These are phyloP conservation scores for Exophiala alcalophila DNA, from an alignment of 2,329 filamentous ascomycete genomes.

Conservation along the genomic window DNA sequence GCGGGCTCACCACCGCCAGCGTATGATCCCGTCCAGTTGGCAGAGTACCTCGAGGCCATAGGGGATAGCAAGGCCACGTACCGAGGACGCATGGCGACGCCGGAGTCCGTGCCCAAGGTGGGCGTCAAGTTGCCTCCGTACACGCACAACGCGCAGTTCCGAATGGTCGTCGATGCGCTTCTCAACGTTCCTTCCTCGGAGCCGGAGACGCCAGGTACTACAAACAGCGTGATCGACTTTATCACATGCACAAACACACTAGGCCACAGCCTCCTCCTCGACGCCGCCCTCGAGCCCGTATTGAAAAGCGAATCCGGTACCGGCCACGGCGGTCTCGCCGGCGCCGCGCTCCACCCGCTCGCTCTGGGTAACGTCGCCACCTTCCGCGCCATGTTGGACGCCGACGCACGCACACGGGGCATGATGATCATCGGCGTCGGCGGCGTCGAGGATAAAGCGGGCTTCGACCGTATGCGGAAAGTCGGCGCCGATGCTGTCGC, in stretches of 20 bases:
- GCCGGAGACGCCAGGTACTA: slow-evolving; percentile 26
- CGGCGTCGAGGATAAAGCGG: slow-evolving; percentile 63
- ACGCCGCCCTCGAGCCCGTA: slow-evolving; percentile 34
- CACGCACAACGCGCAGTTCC: slow-evolving; percentile 66
- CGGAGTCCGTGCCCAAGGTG: slow-evolving; percentile 46
- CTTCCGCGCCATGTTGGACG: slow-evolving; percentile 59
- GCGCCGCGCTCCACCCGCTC: slow-evolving; percentile 68
- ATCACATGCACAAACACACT: slow-evolving; percentile 74
- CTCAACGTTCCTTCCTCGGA: slow-evolving; percentile 24
- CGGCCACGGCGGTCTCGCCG: slow-evolving; percentile 69
- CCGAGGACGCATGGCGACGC: slow-evolving; percentile 27
- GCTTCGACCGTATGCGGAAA: slow-evolving; percentile 62
- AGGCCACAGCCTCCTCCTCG: slow-evolving; percentile 63
- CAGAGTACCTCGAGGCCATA: slow-evolving; percentile 55
- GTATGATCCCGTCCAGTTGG: slow-evolving; percentile 55
- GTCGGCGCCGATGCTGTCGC: slow-evolving; percentile 67
- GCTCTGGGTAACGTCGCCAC: slow-evolving; percentile 73
- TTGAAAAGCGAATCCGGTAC: slow-evolving; percentile 53
- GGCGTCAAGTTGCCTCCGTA: slow-evolving; percentile 77
- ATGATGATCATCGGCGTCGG: slow-evolving; percentile 69
- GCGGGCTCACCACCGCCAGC: slow-evolving; percentile 65
- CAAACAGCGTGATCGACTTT: slow-evolving; percentile 47
- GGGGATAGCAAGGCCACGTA: slow-evolving; percentile 34
- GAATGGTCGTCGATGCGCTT: slow-evolving; percentile 55
- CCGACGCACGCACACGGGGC: slow-evolving; percentile 46